phyloP scores from a whole-genome alignment of 1,284 basidiomycete species.

The Pseudozyma pruni region DNA sequence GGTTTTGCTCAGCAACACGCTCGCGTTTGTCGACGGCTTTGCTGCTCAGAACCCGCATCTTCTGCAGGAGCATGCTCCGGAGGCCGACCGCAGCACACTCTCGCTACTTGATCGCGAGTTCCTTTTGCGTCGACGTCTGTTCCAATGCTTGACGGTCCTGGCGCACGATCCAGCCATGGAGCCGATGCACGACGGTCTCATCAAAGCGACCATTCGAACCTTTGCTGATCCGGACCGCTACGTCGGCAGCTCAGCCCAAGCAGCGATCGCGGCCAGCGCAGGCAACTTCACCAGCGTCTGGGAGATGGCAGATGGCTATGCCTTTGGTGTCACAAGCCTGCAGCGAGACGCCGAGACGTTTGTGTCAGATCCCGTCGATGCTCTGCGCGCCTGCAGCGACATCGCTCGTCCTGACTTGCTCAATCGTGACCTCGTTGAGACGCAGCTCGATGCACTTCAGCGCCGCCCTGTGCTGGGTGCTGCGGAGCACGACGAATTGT shows the following conservation, averaged over 20 bases:
- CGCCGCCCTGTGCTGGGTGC: slow-evolving; percentile 83
- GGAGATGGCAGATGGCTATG: slow-evolving; percentile 88
- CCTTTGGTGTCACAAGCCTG: slow-evolving; percentile 86
- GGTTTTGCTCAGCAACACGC: slow-evolving; percentile 85
- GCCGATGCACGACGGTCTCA: slow-evolving; percentile 78
- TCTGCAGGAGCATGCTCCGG: slow-evolving; percentile 48
- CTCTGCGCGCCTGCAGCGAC: slow-evolving; percentile 25
- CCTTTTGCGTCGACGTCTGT: slow-evolving; percentile 82
- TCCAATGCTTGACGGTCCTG: slow-evolving; percentile 87
- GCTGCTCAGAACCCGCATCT: slow-evolving; percentile 68
- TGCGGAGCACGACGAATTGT: slow-evolving; percentile 85
- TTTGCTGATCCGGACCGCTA: slow-evolving; percentile 81
- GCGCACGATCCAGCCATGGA: slow-evolving; percentile 84
- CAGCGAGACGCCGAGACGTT: slow-evolving; percentile 65
- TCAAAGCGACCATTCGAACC: slow-evolving; percentile 84
- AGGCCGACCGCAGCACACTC: slow-evolving; percentile 69
- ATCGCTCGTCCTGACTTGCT: slow-evolving; percentile 71
- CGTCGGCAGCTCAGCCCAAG: slow-evolving; percentile 84
- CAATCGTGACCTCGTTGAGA: slow-evolving; percentile 82
- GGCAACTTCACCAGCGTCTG: slow-evolving; percentile 87
- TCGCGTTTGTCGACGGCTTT: slow-evolving; percentile 82
- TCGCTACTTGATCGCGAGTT: slow-evolving; percentile 83
- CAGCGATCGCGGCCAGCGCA: slow-evolving; percentile 87
- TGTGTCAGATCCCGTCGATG: slow-evolving; percentile 42
- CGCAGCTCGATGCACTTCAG: slow-evolving; percentile 79